Evolutionary conservation across 805 yeast genomes (phyloP).

Genomic region (Alloascoidea africana): DNA sequence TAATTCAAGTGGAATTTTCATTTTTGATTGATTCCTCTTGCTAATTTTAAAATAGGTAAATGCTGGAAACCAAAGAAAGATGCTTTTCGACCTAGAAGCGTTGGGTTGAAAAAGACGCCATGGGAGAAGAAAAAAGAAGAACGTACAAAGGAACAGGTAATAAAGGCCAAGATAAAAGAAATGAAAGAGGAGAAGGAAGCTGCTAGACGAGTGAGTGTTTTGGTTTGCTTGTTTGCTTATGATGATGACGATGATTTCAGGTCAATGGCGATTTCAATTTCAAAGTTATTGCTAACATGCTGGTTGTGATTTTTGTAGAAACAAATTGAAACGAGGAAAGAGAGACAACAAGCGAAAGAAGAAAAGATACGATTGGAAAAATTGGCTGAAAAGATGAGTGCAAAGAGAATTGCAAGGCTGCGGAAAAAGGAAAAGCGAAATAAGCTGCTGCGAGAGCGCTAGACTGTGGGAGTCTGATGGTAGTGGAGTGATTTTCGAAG

Average conservation of each 20-base stretch:
- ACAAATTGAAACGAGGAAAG: conserved; percentile 39
- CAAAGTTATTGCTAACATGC: no score
- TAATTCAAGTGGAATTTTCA: not conserved
- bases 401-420: conserved; percentile 81
- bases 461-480: no score
- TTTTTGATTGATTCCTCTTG: not conserved
- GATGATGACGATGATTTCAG: no score
- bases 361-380: conserved; percentile 81
- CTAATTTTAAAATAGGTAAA: no score
- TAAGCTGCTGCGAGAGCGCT: conserved; percentile 84
- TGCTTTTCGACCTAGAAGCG: conserved; percentile 1
- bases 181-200: conserved; percentile 67
- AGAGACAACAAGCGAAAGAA: conserved; percentile 64
- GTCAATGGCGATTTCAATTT: no score
- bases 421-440: conserved; percentile 90
- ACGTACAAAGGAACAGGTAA: conserved; percentile 46
- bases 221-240: conserved; percentile 1
- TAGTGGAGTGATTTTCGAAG: no score
- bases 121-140: conserved; percentile 60
- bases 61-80: not conserved
- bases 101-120: conserved; percentile 37
- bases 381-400: conserved; percentile 78
- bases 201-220: conserved; percentile 29
- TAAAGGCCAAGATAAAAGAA: conserved; percentile 53
- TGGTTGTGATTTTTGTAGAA: not conserved